These are phyloP conservation scores for Porogramme epimiltina DNA, from an alignment of 1,284 basidiomycete genomes.

Conservation along the genomic window DNA sequence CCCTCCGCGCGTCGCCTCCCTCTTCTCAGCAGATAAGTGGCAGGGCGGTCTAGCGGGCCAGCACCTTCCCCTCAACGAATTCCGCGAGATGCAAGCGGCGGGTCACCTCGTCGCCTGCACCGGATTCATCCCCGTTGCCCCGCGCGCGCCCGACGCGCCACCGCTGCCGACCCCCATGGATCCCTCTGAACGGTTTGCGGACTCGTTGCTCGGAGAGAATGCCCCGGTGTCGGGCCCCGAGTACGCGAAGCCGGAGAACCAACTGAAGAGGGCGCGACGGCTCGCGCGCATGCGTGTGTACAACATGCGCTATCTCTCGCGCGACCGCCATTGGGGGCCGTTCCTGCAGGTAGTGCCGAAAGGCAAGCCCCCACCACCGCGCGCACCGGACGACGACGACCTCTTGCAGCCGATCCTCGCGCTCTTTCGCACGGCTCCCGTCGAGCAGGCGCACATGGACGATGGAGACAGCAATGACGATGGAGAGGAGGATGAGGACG, in stretches of 20 bases:
- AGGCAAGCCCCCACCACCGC: neutral
- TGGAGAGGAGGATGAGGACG: neutral
- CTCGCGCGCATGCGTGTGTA: slow-evolving; percentile 47
- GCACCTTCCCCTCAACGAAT: slow-evolving; percentile 9
- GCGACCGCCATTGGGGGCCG: slow-evolving; percentile 47
- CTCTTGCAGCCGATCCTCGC: slow-evolving; percentile 16
- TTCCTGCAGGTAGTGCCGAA: slow-evolving; percentile 33
- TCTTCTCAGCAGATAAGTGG: slow-evolving; percentile 23
- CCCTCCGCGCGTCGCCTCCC: slow-evolving; percentile 20
- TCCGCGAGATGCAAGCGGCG: slow-evolving; percentile 18
- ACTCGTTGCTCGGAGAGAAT: neutral
- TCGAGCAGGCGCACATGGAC: neutral
- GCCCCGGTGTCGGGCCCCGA: neutral
- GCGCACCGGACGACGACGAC: slow-evolving; percentile 10
- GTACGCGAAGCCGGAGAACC: slow-evolving; percentile 20
- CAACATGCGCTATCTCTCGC: slow-evolving; percentile 46
- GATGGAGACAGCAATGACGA: neutral
- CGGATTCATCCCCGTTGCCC: slow-evolving; percentile 19
- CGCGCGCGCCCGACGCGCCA: neutral
- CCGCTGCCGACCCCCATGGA: too few relatives aligned
- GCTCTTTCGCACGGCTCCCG: slow-evolving; percentile 7
- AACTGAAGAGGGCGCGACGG: slow-evolving; percentile 35
- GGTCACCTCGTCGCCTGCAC: slow-evolving; percentile 20
- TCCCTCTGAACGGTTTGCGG: too few relatives aligned
- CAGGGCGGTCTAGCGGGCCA: slow-evolving; percentile 16